Conservation (phyloP, 164 flowering plant genomes). For the Macadamia integrifolia region DNA sequence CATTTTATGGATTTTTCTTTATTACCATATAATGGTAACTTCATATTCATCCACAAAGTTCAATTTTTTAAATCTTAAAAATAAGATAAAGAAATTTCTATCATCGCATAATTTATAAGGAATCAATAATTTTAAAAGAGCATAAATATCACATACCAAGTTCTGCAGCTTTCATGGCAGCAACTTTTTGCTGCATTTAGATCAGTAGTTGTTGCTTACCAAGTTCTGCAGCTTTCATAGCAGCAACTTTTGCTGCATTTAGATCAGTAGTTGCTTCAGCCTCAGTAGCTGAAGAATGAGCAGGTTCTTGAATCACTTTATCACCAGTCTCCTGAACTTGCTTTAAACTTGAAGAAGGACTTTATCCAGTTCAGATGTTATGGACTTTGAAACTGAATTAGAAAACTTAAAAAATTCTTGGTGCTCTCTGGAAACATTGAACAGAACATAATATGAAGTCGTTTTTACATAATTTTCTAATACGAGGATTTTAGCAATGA, state of each 20-base stretch:
- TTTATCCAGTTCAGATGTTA: conserved; percentile 23
- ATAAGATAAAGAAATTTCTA: too few species aligned
- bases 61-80: too few species aligned
- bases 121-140: too few species aligned
- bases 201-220: conserved; percentile 44
- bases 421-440: too few species aligned
- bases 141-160: conserved; percentile 39
- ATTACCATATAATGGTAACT: too few species aligned
- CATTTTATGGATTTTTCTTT: too few species aligned
- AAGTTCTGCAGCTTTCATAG: conserved; percentile 91
- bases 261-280: conserved; percentile 41
- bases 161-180: conserved; percentile 97
- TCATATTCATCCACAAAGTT: too few species aligned
- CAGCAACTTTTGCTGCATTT: conserved; percentile 91
- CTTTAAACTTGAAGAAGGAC: conserved; percentile 28
- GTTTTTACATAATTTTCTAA: too few species aligned
- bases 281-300: conserved; percentile 21
- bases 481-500: too few species aligned
- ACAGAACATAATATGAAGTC: too few species aligned
- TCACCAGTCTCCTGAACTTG: conserved; percentile 23
- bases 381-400: conserved; percentile 9
- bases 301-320: conserved; percentile 27
- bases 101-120: too few species aligned
- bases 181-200: conserved; percentile 83
- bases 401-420: too few species aligned